phyloP scores from a whole-genome alignment of 192 early-diverging fungal species.

The Chytriomyces sp. region DNA sequence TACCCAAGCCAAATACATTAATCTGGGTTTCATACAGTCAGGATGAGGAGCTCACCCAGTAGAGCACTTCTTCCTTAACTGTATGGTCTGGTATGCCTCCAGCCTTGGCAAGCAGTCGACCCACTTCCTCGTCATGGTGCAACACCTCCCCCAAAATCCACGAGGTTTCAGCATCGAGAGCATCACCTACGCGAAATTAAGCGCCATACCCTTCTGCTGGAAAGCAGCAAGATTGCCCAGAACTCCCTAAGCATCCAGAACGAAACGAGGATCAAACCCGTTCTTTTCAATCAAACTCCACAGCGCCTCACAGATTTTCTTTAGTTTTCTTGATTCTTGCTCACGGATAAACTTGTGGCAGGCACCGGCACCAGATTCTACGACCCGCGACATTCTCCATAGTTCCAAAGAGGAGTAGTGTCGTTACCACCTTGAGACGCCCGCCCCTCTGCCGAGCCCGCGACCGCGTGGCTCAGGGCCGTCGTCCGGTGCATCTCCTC shows the following conservation, averaged over 20 bases:
- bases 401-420: too few relatives aligned
- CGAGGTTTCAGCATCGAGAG: not conserved
- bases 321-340: constrained; percentile 13
- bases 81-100: not conserved
- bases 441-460: too few relatives aligned
- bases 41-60: constrained; percentile 19
- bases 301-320: constrained; percentile 9
- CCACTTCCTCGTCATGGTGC: constrained; percentile 19
- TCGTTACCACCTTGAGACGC: too few relatives aligned
- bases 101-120: not conserved
- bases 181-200: not conserved
- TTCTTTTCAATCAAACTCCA: constrained; percentile 18
- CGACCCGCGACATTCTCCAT: too few relatives aligned
- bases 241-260: not conserved
- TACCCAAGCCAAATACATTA: not conserved
- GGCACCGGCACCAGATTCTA: too few relatives aligned
- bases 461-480: not conserved
- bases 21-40: not conserved
- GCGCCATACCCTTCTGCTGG: not conserved
- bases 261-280: constrained; percentile 11
- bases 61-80: constrained; percentile 22
- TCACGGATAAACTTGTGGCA: not conserved
- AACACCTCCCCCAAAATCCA: constrained; percentile 26
- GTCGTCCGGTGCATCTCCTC: constrained; percentile 24
- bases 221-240: constrained; percentile 8